Percentiles rank a stretch among this genome's conserved stretches.
Conservation (phyloP, 345 rosid genomes). For the Ailanthus altissimus region DNA sequence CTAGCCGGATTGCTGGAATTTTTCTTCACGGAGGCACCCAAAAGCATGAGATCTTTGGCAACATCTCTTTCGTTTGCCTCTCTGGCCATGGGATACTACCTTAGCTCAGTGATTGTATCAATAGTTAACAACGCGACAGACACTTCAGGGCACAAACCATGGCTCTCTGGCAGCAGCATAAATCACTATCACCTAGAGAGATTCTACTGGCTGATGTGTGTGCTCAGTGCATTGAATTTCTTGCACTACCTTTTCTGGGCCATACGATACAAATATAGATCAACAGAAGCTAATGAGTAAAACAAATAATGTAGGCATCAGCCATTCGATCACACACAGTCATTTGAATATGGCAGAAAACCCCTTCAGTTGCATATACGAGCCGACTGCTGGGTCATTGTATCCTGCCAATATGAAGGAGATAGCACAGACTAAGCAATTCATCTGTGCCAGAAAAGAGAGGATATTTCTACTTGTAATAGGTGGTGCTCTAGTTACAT, state of each 20-base stretch:
- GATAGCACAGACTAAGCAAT: neutral
- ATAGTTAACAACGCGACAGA: conserved; percentile 56
- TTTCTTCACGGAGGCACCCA: conserved; percentile 80
- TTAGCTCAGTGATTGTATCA: conserved; percentile 68
- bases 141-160: conserved; percentile 41
- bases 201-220: conserved; percentile 70
- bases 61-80: conserved; percentile 78
- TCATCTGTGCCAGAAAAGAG: neutral
- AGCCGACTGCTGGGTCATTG: neutral
- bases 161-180: conserved; percentile 55
- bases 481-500: neutral
- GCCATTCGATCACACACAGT: neutral
- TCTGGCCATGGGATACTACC: conserved; percentile 70
- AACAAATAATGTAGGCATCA: neutral
- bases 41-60: conserved; percentile 74
- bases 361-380: neutral
- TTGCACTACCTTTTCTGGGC: conserved; percentile 70
- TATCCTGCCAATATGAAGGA: neutral
- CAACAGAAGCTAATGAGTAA: conserved; percentile 30
- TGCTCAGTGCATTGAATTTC: conserved; percentile 57
- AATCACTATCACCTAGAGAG: conserved; percentile 52
- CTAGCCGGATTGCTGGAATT: conserved; percentile 72
- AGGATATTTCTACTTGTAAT: neutral
- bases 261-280: conserved; percentile 48
- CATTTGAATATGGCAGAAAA: neutral